Evolutionary conservation across 805 yeast genomes (phyloP).

Genomic region (Grigorovia jiainica): DNA sequence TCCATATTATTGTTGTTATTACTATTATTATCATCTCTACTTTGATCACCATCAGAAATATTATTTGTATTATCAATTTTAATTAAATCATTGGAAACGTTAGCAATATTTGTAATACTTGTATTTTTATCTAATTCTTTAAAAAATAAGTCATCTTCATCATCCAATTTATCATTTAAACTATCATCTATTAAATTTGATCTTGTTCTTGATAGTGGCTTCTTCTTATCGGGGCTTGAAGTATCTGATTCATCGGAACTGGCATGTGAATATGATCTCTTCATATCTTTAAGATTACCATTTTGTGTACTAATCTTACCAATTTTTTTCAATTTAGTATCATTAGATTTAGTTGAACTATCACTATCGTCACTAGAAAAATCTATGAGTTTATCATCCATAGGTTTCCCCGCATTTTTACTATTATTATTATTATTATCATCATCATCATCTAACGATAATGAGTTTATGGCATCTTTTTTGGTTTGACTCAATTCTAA

Average conservation of each 20-base stretch:
- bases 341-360: background rate
- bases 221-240: background rate
- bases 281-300: too few relatives aligned
- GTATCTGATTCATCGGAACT: too few relatives aligned
- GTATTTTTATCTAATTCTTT: constrained; percentile 12
- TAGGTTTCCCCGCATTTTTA: too few relatives aligned
- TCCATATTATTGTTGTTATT: background rate
- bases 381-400: too few relatives aligned
- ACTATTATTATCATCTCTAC: background rate
- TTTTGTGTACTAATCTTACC: background rate
- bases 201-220: background rate
- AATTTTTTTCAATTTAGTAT: background rate
- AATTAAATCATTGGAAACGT: background rate
- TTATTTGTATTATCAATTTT: background rate
- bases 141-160: constrained; percentile 22
- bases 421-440: too few relatives aligned
- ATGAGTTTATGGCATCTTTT: too few relatives aligned
- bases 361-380: too few relatives aligned
- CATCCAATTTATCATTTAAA: constrained; percentile 3
- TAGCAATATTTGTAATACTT: too few relatives aligned
- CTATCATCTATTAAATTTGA: background rate
- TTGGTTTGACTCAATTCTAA: background rate
- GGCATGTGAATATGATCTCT: too few relatives aligned
- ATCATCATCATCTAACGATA: too few relatives aligned
- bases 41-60: background rate